A percentile compares a stretch with the other conserved stretches of the same genome.
phyloP scores from a whole-genome alignment of 257 asterid species.

The Scutellaria baicalensis region DNA sequence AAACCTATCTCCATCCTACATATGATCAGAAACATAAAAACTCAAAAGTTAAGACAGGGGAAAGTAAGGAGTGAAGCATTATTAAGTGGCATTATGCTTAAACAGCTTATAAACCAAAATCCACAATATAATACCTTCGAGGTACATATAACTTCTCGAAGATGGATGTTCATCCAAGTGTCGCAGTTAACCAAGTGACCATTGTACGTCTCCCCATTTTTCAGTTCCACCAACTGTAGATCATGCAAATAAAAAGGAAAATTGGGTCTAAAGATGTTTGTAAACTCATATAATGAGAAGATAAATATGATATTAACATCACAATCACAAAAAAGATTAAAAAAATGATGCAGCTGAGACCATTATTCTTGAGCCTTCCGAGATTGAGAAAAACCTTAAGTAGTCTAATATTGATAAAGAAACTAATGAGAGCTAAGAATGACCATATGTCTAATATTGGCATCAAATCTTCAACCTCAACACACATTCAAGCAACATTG shows the following conservation, averaged over 20 bases:
- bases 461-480: neutral
- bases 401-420: too few species aligned
- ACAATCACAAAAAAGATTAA: neutral
- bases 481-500: neutral
- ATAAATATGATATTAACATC: neutral
- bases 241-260: neutral
- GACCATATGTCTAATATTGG: neutral
- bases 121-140: constrained; percentile 56
- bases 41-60: neutral
- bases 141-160: constrained; percentile 96
- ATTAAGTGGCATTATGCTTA: neutral
- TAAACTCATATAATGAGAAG: neutral
- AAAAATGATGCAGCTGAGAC: neutral
- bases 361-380: too few species aligned
- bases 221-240: constrained; percentile 82
- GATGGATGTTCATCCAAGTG: constrained; percentile 99
- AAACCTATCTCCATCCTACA: constrained; percentile 96
- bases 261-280: neutral
- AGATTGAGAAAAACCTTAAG: constrained; percentile 49
- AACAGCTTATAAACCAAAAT: neutral
- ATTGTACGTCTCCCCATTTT: constrained; percentile 94
- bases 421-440: neutral
- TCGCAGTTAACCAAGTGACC: constrained; percentile 96
- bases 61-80: neutral
- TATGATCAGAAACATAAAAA: neutral